Base-by-base conservation (phyloP, 2,329 filamentous ascomycete species). In the Fusarium albosuccineum region DNA sequence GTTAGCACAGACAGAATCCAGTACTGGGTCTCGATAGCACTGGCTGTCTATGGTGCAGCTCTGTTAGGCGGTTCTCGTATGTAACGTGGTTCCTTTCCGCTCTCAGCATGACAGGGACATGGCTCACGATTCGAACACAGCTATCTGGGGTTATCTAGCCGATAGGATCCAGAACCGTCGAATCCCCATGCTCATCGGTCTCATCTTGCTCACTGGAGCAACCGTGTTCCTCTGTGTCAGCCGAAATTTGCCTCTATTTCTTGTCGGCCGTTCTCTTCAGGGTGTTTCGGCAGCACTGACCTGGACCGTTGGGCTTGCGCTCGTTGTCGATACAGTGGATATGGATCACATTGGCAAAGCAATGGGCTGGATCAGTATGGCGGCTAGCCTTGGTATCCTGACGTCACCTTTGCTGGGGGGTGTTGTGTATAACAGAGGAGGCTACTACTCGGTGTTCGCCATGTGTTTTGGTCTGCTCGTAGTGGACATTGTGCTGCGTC, bases 251-350 rank as follows among this genome's bases (percentile, higher is more conserved):
- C 57, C 73, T 39, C 78, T 78, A 63, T 68, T 79, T 16, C 66
- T 79, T 52, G 56, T 75, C 34, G 77, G 76, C 9, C 72, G 77
- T 37, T 68, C 72, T 26, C 61, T 79, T 13, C 77, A 79, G 54
- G 77, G 77, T 39, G 61, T 76, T 49, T 76, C 77, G 4, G 75
- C 74, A 6, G 72, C 75, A 29, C 59, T 79, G 22, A 79, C 76
- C 6, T 79, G 77, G 77, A 78, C 76, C 14, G 77, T 79, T 26
- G 77, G 77, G 4, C 68, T 79, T 27, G 77, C 77, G 9, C 73
- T 79, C 8, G 74, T 79, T 48, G 74, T 78, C 26, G 77, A 79
- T 44, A 75, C 74, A 4, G 76, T 78, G 8, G 72, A 77, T 33
- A 66, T 62, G 9, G 74, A 72, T 6, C 71, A 75, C 27, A 56